Evolutionary conservation across 495 filamentous ascomycete species (phyloP).

Genomic region (Annulohypoxylon maeteangense): DNA sequence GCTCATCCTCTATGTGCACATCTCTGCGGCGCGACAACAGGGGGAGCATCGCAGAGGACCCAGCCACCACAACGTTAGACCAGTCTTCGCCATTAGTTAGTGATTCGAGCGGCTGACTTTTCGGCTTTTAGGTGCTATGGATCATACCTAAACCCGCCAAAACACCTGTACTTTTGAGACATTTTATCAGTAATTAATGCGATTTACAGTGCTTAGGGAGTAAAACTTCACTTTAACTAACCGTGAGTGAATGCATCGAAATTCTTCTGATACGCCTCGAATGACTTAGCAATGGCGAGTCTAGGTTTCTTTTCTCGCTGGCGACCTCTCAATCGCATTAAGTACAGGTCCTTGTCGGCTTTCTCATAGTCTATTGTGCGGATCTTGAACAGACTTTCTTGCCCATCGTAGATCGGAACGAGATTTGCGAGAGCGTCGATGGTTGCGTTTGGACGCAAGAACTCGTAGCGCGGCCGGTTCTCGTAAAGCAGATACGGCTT

Average conservation of each 20-base stretch:
- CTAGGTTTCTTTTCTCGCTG: not conserved
- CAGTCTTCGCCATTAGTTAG: slow-evolving; percentile 3
- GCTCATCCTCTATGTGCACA: not conserved
- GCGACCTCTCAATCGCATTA: not conserved
- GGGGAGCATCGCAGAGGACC: slow-evolving; percentile 23
- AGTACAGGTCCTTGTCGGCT: not conserved
- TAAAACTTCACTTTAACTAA: not conserved
- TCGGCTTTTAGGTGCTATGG: not conserved
- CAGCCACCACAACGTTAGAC: slow-evolving; percentile 22
- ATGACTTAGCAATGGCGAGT: not conserved
- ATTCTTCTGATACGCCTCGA: not conserved
- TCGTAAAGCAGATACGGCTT: not conserved
- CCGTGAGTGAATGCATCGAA: not conserved
- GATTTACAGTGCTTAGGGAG: not conserved
- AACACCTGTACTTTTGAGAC: not conserved
- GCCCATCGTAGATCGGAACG: not conserved
- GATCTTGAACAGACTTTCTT: not conserved
- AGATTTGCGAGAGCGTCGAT: not conserved
- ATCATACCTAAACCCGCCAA: not conserved
- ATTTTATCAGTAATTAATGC: not conserved
- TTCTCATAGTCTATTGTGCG: not conserved
- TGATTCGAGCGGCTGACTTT: not conserved
- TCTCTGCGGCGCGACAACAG: slow-evolving; percentile 15
- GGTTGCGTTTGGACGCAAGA: not conserved
- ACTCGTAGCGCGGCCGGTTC: not conserved